These are phyloP conservation scores for Plectranthus barbatus DNA, from an alignment of 257 asterid species.

Conservation along the genomic window DNA sequence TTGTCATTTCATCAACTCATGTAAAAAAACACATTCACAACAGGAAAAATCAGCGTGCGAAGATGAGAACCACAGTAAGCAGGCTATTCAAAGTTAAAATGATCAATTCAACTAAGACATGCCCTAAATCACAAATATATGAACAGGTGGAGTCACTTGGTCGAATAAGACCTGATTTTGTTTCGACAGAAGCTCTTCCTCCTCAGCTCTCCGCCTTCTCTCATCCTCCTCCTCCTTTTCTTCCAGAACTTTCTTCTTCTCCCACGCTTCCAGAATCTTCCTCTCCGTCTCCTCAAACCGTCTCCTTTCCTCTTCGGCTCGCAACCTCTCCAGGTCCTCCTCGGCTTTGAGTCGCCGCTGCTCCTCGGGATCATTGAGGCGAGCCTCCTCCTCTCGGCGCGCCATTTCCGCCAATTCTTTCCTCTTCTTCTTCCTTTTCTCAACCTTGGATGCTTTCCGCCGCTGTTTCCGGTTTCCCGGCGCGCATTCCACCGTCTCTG, in stretches of 20 bases:
- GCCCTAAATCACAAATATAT: not conserved
- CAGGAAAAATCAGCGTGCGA: not conserved
- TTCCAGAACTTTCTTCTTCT: slow-evolving; percentile 42
- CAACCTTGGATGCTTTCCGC: slow-evolving; percentile 79
- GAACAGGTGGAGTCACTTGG: not conserved
- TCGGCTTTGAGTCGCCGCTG: slow-evolving; percentile 54
- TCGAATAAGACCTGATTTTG: slow-evolving; percentile 34
- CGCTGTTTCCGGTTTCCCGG: slow-evolving; percentile 46
- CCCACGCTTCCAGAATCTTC: slow-evolving; percentile 62
- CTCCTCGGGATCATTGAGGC: slow-evolving; percentile 69
- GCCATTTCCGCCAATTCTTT: slow-evolving; percentile 67
- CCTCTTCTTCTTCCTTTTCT: slow-evolving; percentile 81
- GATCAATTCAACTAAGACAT: not conserved
- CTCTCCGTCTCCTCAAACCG: slow-evolving; percentile 84
- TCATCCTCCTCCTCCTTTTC: slow-evolving; percentile 59
- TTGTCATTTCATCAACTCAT: not conserved
- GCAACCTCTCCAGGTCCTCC: slow-evolving; percentile 66
- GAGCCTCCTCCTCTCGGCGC: slow-evolving; percentile 62
- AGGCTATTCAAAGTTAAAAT: not conserved
- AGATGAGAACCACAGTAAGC: not conserved
- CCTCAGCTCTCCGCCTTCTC: slow-evolving; percentile 34
- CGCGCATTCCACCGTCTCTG: slow-evolving; percentile 14
- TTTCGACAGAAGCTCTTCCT: slow-evolving; percentile 37
- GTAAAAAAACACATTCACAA: not conserved
- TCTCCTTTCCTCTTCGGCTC: slow-evolving; percentile 51